Conservation (phyloP, 495 filamentous ascomycete species). For the Pyronema domesticum region DNA sequence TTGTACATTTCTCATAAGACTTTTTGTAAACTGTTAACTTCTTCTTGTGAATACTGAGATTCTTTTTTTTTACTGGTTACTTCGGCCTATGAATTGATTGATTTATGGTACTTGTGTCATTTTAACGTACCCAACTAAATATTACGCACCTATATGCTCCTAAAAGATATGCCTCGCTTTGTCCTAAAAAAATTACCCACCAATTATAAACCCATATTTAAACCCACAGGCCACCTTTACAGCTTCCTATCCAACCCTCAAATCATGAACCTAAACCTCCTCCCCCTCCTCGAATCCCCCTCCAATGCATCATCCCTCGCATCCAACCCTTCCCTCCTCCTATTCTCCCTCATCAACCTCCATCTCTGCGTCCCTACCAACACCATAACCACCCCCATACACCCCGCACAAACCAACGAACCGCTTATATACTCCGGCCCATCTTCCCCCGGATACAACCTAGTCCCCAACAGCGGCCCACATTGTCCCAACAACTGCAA, state of each 20-base stretch:
- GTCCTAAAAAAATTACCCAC: too few species aligned
- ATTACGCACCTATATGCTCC: too few species aligned
- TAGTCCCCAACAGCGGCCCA: slow-evolving; percentile 54
- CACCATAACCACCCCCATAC: neutral
- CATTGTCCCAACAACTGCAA: slow-evolving; percentile 55
- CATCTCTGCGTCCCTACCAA: slow-evolving; percentile 1
- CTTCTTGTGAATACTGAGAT: too few species aligned
- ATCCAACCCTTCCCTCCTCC: neutral
- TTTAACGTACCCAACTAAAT: too few species aligned
- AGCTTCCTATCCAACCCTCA: neutral
- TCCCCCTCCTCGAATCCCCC: neutral
- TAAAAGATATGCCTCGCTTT: too few species aligned
- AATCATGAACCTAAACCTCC: neutral
- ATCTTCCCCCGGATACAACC: slow-evolving; percentile 43
- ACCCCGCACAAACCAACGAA: neutral
- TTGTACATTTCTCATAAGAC: too few species aligned
- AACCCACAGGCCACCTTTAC: too few species aligned
- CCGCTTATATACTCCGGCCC: slow-evolving; percentile 30
- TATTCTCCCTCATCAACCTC: neutral
- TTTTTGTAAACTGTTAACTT: too few species aligned
- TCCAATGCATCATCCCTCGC: neutral
- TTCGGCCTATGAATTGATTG: too few species aligned
- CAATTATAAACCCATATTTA: too few species aligned
- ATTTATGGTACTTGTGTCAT: too few species aligned
- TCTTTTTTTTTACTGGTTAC: too few species aligned